Evolutionary conservation across 805 yeast genomes (phyloP), one percentile per base, ranked within the genome.

Genomic region (Pichia exigua): DNA sequence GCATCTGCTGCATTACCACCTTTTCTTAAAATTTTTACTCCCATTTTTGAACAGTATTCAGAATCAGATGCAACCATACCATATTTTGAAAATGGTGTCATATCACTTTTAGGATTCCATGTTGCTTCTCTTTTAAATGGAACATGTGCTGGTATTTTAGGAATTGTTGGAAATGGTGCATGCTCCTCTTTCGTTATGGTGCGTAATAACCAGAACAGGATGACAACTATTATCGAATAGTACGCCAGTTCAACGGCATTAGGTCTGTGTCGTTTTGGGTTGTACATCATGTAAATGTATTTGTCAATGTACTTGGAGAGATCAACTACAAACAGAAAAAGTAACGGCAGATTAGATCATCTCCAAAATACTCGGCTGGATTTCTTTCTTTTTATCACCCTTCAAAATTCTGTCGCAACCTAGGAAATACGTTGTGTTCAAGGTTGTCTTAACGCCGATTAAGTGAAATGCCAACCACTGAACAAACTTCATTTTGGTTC

Each of bases 1-100:
- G 97, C 96, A 65, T 92, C 99, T 0, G 96, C 97, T 2, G 97
- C 97, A 60, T 81, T 83, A 0, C 97, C 95, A 8, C 80, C 81
- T 22, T 60, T 57, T 48, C 66, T 60, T 30, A 85, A 65, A 18
- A 86, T 78, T 7, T 73, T 68, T 6, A 73, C 73, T 9, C 89
- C 94, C 73, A 85, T 63, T 18, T 71, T 60, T 1, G 91, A 83
- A 62, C 94, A 85, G 17, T 67, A 53, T 11, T 79, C 81, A 2
- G 79, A 77, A 61, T 86, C 94, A 41, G 81, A 73, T 2, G 87
- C 79, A 11, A 85, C 88, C 62, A 86, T 87, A 9, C 83, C 89
- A 18, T 73, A 58, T 9, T 48, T 26, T 0, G 81, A 83, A 1
- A 53, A 49, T 12, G 70, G 71, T 4, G 75, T 66, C 49, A 71